A percentile compares a stretch with the other conserved stretches of the same genome.
phyloP scores from a whole-genome alignment of 805 yeast species.

The Ogataea allantospora region DNA sequence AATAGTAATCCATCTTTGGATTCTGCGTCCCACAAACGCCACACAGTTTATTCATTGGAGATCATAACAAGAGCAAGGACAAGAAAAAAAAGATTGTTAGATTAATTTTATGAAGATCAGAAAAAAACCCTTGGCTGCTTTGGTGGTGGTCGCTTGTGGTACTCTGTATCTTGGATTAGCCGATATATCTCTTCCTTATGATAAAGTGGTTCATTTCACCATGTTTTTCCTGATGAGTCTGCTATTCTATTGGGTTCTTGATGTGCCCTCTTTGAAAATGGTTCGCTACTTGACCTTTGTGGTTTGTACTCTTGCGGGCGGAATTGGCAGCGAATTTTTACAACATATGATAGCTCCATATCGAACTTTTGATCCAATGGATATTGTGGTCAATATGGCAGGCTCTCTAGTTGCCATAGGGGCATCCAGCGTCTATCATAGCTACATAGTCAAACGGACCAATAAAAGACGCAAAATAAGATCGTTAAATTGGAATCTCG shows the following conservation, averaged over 20 bases:
- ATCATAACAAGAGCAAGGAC: slow-evolving; percentile 3
- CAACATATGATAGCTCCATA: slow-evolving; percentile 44
- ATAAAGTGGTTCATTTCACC: slow-evolving; percentile 46
- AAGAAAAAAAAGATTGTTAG: slow-evolving; percentile 1
- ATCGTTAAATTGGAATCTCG: slow-evolving; percentile 11
- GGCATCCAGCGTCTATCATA: slow-evolving; percentile 21
- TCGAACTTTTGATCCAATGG: slow-evolving; percentile 42
- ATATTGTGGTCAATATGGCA: slow-evolving; percentile 27
- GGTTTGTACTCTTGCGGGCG: slow-evolving; percentile 43
- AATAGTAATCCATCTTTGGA: slow-evolving; percentile 15
- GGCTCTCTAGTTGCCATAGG: slow-evolving; percentile 30
- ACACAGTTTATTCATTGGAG: slow-evolving; percentile 12
- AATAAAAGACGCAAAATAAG: slow-evolving; percentile 12
- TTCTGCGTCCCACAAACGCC: slow-evolving; percentile 18
- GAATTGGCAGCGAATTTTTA: slow-evolving; percentile 47
- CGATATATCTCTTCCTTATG: slow-evolving; percentile 43
- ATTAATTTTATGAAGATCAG: slow-evolving; percentile 5
- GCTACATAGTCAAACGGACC: slow-evolving; percentile 7
- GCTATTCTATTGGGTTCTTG: slow-evolving; percentile 47
- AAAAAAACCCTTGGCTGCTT: slow-evolving; percentile 1
- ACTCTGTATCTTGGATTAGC: slow-evolving; percentile 50
- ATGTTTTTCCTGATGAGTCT: slow-evolving; percentile 45
- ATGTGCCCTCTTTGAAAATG: slow-evolving; percentile 34
- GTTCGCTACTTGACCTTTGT: slow-evolving; percentile 36
- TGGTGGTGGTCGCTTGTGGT: neutral